These are phyloP conservation scores for Boletus rubescentipes DNA, from an alignment of 768 basidiomycete species.

Conservation along the genomic window DNA sequence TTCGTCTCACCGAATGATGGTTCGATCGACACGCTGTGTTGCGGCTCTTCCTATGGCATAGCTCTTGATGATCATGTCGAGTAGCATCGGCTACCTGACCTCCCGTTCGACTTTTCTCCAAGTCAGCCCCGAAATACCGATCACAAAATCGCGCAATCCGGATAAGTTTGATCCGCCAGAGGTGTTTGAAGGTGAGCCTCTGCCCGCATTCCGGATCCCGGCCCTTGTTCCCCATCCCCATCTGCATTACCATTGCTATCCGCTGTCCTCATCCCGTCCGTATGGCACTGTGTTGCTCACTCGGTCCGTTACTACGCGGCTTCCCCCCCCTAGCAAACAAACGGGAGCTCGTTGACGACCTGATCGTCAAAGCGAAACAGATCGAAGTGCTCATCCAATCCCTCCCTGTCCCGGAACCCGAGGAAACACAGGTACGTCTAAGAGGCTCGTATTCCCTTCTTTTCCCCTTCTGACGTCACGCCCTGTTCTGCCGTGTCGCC, in stretches of 20 bases:
- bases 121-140: constrained; percentile 75
- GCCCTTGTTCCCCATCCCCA: not conserved
- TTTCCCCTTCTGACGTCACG: not conserved
- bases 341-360: constrained; percentile 78
- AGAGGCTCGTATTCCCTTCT: too few relatives aligned
- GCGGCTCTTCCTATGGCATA: constrained; percentile 25
- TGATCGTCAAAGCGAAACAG: constrained; percentile 86
- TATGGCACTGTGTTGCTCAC: not conserved
- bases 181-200: constrained; percentile 64
- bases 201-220: not conserved
- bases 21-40: not conserved
- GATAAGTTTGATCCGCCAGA: constrained; percentile 73
- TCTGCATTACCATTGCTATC: too few relatives aligned
- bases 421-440: constrained; percentile 60
- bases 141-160: constrained; percentile 74
- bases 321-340: constrained; percentile 60
- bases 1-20: not conserved
- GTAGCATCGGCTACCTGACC: constrained; percentile 77
- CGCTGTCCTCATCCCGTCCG: not conserved
- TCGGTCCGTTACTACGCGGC: not conserved
- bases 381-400: constrained; percentile 82
- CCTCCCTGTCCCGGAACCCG: constrained; percentile 74
- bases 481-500: too few relatives aligned
- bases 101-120: constrained; percentile 74
- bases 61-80: constrained; percentile 89